phyloP scores from a whole-genome alignment of 179 eudicot genomes.

The Beta corolliflora region DNA sequence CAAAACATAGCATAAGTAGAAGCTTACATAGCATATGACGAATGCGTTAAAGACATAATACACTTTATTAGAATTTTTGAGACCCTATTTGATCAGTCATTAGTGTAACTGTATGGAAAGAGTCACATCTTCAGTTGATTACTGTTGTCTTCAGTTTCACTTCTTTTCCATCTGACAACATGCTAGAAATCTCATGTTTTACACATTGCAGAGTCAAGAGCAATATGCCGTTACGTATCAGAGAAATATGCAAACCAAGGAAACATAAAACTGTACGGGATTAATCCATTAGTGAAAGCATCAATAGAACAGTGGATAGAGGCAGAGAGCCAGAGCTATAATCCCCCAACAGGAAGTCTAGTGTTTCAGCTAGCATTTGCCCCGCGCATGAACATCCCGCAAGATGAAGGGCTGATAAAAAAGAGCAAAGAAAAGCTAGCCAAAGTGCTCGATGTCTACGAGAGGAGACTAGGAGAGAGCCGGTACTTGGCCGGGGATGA shows the following conservation, averaged over 20 bases:
- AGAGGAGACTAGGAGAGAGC: slow-evolving; percentile 65
- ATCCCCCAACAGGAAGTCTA: slow-evolving; percentile 59
- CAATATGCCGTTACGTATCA: slow-evolving; percentile 75
- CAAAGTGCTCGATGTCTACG: slow-evolving; percentile 78
- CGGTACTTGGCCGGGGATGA: slow-evolving; percentile 72
- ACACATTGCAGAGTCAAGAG: slow-evolving; percentile 58
- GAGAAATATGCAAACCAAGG: slow-evolving; percentile 64
- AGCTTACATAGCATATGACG: background rate
- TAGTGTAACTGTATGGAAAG: background rate
- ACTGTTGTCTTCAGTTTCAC: background rate
- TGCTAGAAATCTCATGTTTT: background rate
- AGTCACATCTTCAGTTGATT: background rate
- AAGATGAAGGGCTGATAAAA: slow-evolving; percentile 63
- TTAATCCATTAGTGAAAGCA: slow-evolving; percentile 69
- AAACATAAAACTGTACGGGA: slow-evolving; percentile 59
- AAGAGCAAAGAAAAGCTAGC: slow-evolving; percentile 64
- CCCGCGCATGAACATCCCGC: slow-evolving; percentile 74
- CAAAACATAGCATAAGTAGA: background rate
- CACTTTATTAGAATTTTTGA: background rate
- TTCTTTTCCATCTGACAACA: background rate
- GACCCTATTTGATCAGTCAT: background rate
- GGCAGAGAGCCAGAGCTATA: slow-evolving; percentile 75
- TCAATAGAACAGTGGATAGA: slow-evolving; percentile 92
- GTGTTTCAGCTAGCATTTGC: slow-evolving; percentile 81
- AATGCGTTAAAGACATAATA: background rate